These are phyloP conservation scores for Corylus avellana DNA, from an alignment of 306 rosid genomes.

Conservation along the genomic window DNA sequence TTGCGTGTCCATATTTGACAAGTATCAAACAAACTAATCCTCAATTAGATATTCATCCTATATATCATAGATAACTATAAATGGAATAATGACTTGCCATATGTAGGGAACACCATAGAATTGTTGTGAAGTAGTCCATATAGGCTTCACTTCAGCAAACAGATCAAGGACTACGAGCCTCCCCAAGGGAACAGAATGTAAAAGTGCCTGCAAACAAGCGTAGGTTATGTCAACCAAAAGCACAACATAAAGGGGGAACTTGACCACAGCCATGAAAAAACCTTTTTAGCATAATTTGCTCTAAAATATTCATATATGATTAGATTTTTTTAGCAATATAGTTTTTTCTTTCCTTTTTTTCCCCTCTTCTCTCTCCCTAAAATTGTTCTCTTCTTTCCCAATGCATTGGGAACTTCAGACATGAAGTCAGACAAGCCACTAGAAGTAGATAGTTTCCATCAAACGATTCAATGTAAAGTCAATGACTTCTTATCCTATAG, in stretches of 20 bases:
- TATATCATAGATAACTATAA: constrained; percentile 16
- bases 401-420: background rate
- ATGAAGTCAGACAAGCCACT: background rate
- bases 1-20: background rate
- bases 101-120: constrained; percentile 88
- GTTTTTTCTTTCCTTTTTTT: background rate
- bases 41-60: background rate
- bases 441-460: background rate
- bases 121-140: constrained; percentile 80
- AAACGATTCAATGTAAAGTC: background rate
- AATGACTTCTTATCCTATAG: background rate
- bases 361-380: background rate
- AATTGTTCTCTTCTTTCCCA: too few species aligned
- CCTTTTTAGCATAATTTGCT: background rate
- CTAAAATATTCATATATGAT: background rate
- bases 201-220: constrained; percentile 69
- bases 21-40: background rate
- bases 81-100: constrained; percentile 63
- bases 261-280: background rate
- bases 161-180: constrained; percentile 88
- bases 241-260: background rate
- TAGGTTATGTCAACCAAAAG: constrained; percentile 23
- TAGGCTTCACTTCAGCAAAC: constrained; percentile 89
- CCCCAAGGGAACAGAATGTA: constrained; percentile 82
- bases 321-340: background rate